Evolutionary conservation across 129 eudicot species (phyloP), one percentile per base, ranked within the genome.

Genomic region (Flaveria brownii): DNA sequence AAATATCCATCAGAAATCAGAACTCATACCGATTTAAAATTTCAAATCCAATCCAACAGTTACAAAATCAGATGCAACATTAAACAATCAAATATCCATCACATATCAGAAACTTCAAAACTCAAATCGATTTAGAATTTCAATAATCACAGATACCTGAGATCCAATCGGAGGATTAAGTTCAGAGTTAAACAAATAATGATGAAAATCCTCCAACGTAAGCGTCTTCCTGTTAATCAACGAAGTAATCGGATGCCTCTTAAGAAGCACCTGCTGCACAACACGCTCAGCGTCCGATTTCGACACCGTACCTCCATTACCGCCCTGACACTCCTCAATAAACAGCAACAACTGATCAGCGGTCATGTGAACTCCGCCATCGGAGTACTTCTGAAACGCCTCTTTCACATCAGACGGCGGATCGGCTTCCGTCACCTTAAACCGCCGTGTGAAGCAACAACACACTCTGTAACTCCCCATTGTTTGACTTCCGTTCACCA

Each of bases 391-490:
- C 1, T 8, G 14, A 71, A 92, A 92, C 18, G 83, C 82, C 8
- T 73, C 84, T 61, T 78, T 80, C 14, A 92, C 91, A 66, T 92
- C 98, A 11, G 76, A 42, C 51, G 98, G 96, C 25, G 92, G 85
- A 68, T 80, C 90, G 33, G 87, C 90, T 71, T 85, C 98, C 22
- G 82, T 72, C 33, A 84, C 85, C 41, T 85, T 60, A 75, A 93
- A 93, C 73, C 81, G 87, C 66, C 98, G 74, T 3, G 89, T 90
- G 67, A 90, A 93, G 57, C 95, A 93, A 23, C 88, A 77, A 47
- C 98, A 93, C 7, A 93, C 81, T 76, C 96, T 90, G 77, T 86
- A 93, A 74, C 88, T 92, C 72, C 96, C 96, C 96, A 92, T 82
- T 69, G 14, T 4, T 36, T 12, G n/a, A 36, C 68, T 88, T 16